Evolutionary conservation across 2,329 filamentous ascomycete species (phyloP), one percentile per base, ranked within the genome.

Genomic region (Alternaria sp.): DNA sequence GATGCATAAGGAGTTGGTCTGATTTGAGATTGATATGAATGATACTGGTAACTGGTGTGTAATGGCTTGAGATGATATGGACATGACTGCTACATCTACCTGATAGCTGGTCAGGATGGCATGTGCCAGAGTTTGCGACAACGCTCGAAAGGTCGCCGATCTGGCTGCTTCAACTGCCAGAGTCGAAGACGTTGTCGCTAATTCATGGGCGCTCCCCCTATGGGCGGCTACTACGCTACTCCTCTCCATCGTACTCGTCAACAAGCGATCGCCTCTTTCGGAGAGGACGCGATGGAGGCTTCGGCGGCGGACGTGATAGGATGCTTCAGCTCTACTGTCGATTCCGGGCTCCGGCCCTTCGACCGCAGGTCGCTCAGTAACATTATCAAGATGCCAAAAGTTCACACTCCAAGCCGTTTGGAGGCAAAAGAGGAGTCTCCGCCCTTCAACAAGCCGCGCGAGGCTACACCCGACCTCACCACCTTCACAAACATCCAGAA

Each of bases 381-480:
- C 32, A 36, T 36, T 36, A 36, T n/a, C 32, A n/a, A 36, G 32
- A 36, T 36, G 32, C 32, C 15, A 36, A 2, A 36, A 36, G 3
- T 28, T 28, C 26, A 11, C 32, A 9, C 7, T n/a, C 15, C 7
- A 36, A 36, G 32, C 32, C 32, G 7, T 36, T 2, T 9, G 32
- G 32, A n/a, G 32, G 32, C 32, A 73, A 90, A 92, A 71, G 97
- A 92, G 74, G 88, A 90, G 19, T 91, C 90, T 44, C 92, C 93
- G 36, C 91, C 77, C 13, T 72, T 92, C 28, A 89, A 90, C 10
- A 96, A 96, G 85, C 96, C 95, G 83, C 91, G 93, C 80, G 96
- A 99, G 81, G 93, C 96, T 9, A 99, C 96, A 1, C 96, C 96
- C 40, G 96, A 99, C 80, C 85, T 99, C 77, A 96, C 94, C 64